Percentiles rank a stretch among this genome's conserved stretches.
Evolutionary conservation across 805 yeast genomes (phyloP).

Genomic region (Ogataea paradorogensis): DNA sequence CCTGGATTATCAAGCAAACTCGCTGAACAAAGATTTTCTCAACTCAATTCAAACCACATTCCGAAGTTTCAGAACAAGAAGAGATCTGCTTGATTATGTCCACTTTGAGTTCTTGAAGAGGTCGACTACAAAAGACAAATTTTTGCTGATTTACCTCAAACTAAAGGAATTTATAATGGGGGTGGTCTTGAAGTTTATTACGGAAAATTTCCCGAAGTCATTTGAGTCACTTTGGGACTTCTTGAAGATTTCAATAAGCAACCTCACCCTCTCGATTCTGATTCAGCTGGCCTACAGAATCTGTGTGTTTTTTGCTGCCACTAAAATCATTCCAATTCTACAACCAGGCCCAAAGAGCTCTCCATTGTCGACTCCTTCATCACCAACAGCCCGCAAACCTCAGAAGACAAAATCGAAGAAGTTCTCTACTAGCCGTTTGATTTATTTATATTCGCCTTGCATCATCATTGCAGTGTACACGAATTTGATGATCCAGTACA

Average conservation of each 20-base stretch:
- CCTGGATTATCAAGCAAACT: conserved; percentile 33
- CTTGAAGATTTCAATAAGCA: conserved; percentile 48
- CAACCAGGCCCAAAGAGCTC: conserved; percentile 28
- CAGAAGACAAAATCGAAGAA: conserved; percentile 8
- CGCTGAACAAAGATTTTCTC: conserved; percentile 31
- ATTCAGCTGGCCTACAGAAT: conserved; percentile 82
- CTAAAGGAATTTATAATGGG: conserved; percentile 27
- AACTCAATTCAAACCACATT: conserved; percentile 33
- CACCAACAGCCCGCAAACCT: conserved; percentile 20
- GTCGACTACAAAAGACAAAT: conserved; percentile 20
- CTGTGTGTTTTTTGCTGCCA: conserved; percentile 82
- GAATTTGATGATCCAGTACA: conserved; percentile 86
- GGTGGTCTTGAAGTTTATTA: conserved; percentile 38
- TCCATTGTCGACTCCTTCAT: conserved; percentile 21
- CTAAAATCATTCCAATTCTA: conserved; percentile 78
- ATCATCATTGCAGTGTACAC: conserved; percentile 93
- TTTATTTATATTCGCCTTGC: conserved; percentile 91
- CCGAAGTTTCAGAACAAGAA: conserved; percentile 21
- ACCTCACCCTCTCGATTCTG: conserved; percentile 76
- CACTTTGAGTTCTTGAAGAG: conserved; percentile 18
- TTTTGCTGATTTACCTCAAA: conserved; percentile 20
- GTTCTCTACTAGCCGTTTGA: conserved; percentile 45
- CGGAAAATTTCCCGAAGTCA: conserved; percentile 52
- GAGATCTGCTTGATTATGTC: conserved; percentile 16
- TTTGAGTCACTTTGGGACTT: conserved; percentile 55